Evolutionary conservation across 2,329 filamentous ascomycete genomes (phyloP), one percentile per base, ranked within the genome.

Genomic region (Phoma sp.): DNA sequence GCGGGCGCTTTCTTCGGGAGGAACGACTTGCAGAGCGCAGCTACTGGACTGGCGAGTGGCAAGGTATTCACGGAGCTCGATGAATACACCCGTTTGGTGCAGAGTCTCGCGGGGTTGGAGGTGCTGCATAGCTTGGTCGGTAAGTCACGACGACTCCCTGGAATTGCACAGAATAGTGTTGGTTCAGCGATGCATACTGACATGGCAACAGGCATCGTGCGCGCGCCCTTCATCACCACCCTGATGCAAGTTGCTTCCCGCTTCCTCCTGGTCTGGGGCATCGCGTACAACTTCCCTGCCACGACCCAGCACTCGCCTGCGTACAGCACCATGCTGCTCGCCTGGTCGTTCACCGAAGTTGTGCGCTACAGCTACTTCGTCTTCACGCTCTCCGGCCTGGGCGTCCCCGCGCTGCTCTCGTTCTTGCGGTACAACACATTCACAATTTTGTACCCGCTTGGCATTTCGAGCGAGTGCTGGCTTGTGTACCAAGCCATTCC

Each of bases 281-380:
- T 98, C 59, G 87, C 91, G 69, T 82, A 86, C 70, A 81, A 82
- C 36, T 96, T 93, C 78, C 90, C 89, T 8, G 77, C 80, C 51
- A 83, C 89, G 47, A 85, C 86, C 2, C 66, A 71, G 55, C 68
- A 77, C 46, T 84, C 81, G 58, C 78, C 82, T 18, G 84, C 83
- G 51, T 96, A 93, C 80, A 81, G 86, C 62, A 84, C 82, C 66
- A 91, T 96, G 90, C 83, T 98, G 54, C 69, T 88, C 51, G 93
- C 95, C 29, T 98, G 95, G 93, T 89, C 86, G 60, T 75, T 91
- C 55, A 97, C 95, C 57, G 95, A 99, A 79, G 89, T 96, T 47
- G 89, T 97, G 67, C 88, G 95, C 49, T 99, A 99, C 82, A 84
- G 86, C 42, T 99, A 90, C 82, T 98, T 98, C 73, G 89, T 90